Conservation (phyloP, 148 eudicot genomes). For the Silene latifolia region DNA sequence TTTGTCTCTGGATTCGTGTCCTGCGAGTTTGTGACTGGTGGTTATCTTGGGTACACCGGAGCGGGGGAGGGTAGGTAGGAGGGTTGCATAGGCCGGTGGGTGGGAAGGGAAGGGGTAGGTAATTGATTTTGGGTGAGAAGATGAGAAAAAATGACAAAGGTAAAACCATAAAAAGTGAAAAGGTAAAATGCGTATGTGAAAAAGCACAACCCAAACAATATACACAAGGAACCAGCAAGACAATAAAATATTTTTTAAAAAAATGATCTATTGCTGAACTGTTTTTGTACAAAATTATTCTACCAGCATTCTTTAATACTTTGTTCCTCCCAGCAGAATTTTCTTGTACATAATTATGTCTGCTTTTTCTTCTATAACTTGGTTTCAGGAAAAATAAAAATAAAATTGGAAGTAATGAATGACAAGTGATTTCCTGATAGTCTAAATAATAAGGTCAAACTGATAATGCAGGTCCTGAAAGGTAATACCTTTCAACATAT, state of each 20-base stretch:
- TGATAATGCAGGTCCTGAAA: conserved; percentile 24
- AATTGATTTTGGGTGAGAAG: too few species aligned
- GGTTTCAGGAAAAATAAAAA: not conserved
- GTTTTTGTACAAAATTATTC: conserved; percentile 28
- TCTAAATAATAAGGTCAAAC: not conserved
- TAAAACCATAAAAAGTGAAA: too few species aligned
- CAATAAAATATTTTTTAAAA: not conserved
- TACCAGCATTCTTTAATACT: conserved; percentile 23
- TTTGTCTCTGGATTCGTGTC: too few species aligned
- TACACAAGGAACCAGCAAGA: not conserved
- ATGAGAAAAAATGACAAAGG: too few species aligned
- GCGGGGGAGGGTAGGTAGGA: too few species aligned
- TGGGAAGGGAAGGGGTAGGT: too few species aligned
- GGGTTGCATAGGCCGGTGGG: too few species aligned
- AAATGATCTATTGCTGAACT: conserved; percentile 34
- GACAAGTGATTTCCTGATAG: not conserved
- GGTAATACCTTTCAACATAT: conserved; percentile 12
- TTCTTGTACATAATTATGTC: conserved; percentile 31
- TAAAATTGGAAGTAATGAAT: not conserved
- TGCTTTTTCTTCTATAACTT: conserved; percentile 22
- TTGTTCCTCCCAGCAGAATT: conserved; percentile 18
- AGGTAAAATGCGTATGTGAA: too few species aligned
- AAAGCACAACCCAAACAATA: too few species aligned
- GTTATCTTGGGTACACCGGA: too few species aligned
- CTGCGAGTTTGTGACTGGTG: too few species aligned